Base-by-base conservation (phyloP, 2,329 filamentous ascomycete genomes). In the Penicillium sp. region DNA sequence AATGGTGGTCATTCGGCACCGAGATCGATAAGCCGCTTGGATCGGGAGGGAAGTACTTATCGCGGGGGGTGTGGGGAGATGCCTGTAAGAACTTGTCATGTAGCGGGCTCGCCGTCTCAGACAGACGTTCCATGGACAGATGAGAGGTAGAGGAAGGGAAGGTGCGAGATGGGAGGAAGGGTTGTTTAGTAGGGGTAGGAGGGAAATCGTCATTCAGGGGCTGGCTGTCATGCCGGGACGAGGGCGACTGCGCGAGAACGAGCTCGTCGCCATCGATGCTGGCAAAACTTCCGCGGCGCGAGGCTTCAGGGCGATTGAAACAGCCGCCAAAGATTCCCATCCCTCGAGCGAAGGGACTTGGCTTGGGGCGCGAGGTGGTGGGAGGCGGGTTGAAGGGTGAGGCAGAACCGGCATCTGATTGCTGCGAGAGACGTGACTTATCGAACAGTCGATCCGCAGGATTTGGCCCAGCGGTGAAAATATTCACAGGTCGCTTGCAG, bases 181-280 rank as follows among this genome's bases (percentile, higher is more conserved):
- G 56, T 53, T 70, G 69, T 70, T 95, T 97, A 0, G 93, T 97
- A 0, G 93, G 93, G 1, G 93, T 99, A 1, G 92, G 91, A n/a
- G 92, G 91, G 49, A 92, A 76, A 41, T 95, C 90, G 50, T 91
- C 88, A 14, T 72, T 75, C 45, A 78, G 77, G 4, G 73, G 69
- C 59, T 84, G 81, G 56, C 76, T 79, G 49, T 83, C 81, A 28
- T 74, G 66, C 49, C 75, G 71, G 35, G 72, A 76, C 12, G 75
- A 77, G 61, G 86, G 75, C 41, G 81, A 80, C 57, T 79, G 75
- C 57, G 80, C 77, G 52, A 77, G 73, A 54, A 80, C 78, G 49
- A 79, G 74, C 41, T 95, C 88, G 34, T 91, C 89, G 18, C 84
- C 86, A 61, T 95, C 88, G 37, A 91, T 75, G 65, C 89, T 95